Evolutionary conservation across 2,329 filamentous ascomycete species (phyloP).

Genomic region (Davidsoniella neocaledoniae): DNA sequence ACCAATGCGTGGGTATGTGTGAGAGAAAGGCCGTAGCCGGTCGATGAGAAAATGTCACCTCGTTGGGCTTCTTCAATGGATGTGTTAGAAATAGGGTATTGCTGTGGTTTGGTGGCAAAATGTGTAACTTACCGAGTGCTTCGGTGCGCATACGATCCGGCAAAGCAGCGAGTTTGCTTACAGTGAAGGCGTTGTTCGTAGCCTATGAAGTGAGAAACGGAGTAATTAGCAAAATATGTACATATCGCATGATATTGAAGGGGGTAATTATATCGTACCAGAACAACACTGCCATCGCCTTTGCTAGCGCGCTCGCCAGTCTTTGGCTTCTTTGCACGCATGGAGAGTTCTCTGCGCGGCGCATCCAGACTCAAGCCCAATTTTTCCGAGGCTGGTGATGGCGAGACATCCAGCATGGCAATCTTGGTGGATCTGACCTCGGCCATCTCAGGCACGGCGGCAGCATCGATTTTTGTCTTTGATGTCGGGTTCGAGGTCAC

Average conservation of each 20-base stretch:
- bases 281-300: conserved; percentile 47
- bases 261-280: conserved; percentile 31
- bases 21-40: conserved; percentile 61
- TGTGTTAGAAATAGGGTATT: conserved; percentile 1
- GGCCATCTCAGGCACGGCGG: conserved; percentile 31
- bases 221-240: not conserved
- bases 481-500: conserved; percentile 28
- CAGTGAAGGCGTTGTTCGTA: conserved; percentile 68
- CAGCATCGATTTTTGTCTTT: conserved; percentile 21
- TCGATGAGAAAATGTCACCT: conserved; percentile 47
- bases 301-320: conserved; percentile 46
- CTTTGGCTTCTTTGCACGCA: conserved; percentile 46
- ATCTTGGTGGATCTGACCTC: conserved; percentile 39
- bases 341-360: conserved; percentile 33
- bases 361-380: conserved; percentile 27
- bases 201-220: conserved; percentile 35
- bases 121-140: conserved; percentile 39
- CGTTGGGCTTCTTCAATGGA: conserved; percentile 39
- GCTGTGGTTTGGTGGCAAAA: conserved; percentile 8
- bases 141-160: conserved; percentile 59
- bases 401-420: conserved; percentile 22
- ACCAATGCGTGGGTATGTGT: conserved; percentile 71
- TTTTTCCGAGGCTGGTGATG: conserved; percentile 18
- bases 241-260: not conserved
- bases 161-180: conserved; percentile 68